Evolutionary conservation across 108 stramenopile species (phyloP).

Genomic region (Cyclotella distinguenda): DNA sequence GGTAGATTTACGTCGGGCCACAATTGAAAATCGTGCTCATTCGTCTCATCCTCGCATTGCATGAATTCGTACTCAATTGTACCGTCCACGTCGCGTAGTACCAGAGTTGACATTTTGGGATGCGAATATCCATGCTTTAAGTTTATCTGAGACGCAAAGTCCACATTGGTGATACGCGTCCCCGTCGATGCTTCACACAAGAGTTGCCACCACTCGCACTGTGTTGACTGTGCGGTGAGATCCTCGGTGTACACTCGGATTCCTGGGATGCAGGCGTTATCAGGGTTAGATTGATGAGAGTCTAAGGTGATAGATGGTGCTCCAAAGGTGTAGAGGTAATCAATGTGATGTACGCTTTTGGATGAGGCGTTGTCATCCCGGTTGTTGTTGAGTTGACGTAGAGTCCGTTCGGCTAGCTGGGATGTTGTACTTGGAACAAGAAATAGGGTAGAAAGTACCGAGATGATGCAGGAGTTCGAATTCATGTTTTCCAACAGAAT

Average conservation of each 20-base stretch:
- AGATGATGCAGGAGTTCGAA: no score
- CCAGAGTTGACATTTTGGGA: conserved; percentile 32
- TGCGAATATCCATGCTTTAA: conserved; percentile 20
- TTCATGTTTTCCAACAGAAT: no score
- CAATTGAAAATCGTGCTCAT: conserved; percentile 26
- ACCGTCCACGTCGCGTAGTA: conserved; percentile 6
- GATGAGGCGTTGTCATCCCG: neutral
- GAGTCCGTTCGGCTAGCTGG: neutral
- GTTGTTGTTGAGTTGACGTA: neutral
- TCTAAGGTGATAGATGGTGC: conserved; percentile 25
- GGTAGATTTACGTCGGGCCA: conserved; percentile 25
- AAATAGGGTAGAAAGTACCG: no score
- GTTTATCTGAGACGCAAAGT: conserved; percentile 37
- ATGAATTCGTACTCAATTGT: conserved; percentile 13
- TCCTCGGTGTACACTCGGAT: conserved; percentile 34
- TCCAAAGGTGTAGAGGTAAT: conserved; percentile 38
- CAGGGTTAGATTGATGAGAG: conserved; percentile 22
- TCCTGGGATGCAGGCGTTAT: conserved; percentile 27
- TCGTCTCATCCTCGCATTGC: conserved; percentile 7
- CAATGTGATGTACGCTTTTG: neutral
- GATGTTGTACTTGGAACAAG: no score
- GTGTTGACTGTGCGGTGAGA: neutral
- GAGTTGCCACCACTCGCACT: conserved; percentile 19
- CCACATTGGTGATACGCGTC: conserved; percentile 22
- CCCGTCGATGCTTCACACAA: conserved; percentile 18